These are phyloP conservation scores for Dryas alaskensis DNA, from an alignment of 306 rosid species.

Conservation along the genomic window DNA sequence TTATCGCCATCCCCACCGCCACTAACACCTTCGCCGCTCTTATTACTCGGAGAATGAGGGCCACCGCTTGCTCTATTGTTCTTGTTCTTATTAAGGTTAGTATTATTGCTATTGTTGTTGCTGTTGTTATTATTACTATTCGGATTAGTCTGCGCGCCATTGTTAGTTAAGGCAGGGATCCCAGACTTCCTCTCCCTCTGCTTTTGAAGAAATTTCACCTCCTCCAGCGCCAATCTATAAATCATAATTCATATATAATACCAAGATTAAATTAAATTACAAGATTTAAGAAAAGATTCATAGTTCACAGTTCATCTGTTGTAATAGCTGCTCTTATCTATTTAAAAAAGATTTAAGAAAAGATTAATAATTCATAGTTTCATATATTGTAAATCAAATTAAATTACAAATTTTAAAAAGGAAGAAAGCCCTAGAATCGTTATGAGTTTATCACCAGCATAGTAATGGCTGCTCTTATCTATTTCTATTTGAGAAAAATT, in stretches of 20 bases:
- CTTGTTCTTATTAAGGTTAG: neutral
- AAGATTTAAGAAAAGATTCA: neutral
- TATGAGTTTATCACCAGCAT: neutral
- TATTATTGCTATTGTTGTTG: slow-evolving; percentile 3
- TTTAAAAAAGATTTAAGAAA: neutral
- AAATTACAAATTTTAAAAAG: too few relatives aligned
- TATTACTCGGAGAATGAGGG: neutral
- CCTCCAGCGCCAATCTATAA: slow-evolving; percentile 79
- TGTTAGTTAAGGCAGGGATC: slow-evolving; percentile 53
- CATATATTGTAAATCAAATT: too few relatives aligned
- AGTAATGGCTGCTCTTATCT: neutral
- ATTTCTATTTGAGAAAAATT: neutral
- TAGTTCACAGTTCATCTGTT: too few relatives aligned
- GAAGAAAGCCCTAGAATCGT: neutral
- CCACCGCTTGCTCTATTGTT: slow-evolving; percentile 10
- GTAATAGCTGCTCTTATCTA: too few relatives aligned
- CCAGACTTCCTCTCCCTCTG: slow-evolving; percentile 91
- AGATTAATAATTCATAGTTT: neutral
- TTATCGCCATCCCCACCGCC: slow-evolving; percentile 47
- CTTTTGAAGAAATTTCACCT: slow-evolving; percentile 84
- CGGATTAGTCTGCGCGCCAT: slow-evolving; percentile 15
- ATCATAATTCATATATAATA: neutral
- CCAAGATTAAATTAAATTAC: too few relatives aligned
- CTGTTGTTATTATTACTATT: slow-evolving; percentile 25
- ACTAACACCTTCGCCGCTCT: slow-evolving; percentile 39